Evolutionary conservation across 306 rosid genomes (phyloP), one percentile per base, ranked within the genome.

Genomic region (Ochetophila trinervis): DNA sequence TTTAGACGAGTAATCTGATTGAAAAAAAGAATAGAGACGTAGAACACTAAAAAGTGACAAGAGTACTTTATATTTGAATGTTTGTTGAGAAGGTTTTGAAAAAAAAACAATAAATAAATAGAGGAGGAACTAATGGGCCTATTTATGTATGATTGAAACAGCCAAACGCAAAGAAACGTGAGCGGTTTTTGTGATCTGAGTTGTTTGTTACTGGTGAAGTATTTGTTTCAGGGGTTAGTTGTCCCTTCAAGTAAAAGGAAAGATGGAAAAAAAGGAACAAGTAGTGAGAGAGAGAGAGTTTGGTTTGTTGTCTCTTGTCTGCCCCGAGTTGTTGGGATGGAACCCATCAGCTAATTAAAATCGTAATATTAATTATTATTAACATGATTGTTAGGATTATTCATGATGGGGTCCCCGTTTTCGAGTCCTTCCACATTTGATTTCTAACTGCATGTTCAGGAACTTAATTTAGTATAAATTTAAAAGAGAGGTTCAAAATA

Each of bases 241-340:
- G 91, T 84, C 45, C 67, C 98, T 93, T 93, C 66, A 89, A 86
- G 97, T 74, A 57, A 89, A 93, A 89, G 93, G 65, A 82, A 85
- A 71, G 62, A 67, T 40, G 66, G 50, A 13, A 32, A 50, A 36
- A 36, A 44, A 30, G 21, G 36, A 57, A 55, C 22, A 20, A 51
- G 53, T 37, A 40, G 45, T 8, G 45, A 40, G 45, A 37, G 44
- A 37, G 44, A 81, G 81, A 74, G 69, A 78, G 60, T 65, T 59
- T 32, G 88, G 81, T 73, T 82, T 76, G 71, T 42, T 63, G 68
- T 79, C 84, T 53, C 69, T 42, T 63, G 68, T 79, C 84, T 53
- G 54, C 71, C 89, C 96, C 97, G 79, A 84, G 89, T 82, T 53
- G 97, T 84, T 88, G 91, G 75, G 85, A 81, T 84, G 85, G 85